Evolutionary conservation across 768 basidiomycete species (phyloP), one percentile per base, ranked within the genome.

Genomic region (Pleurotus citrinopileatus): DNA sequence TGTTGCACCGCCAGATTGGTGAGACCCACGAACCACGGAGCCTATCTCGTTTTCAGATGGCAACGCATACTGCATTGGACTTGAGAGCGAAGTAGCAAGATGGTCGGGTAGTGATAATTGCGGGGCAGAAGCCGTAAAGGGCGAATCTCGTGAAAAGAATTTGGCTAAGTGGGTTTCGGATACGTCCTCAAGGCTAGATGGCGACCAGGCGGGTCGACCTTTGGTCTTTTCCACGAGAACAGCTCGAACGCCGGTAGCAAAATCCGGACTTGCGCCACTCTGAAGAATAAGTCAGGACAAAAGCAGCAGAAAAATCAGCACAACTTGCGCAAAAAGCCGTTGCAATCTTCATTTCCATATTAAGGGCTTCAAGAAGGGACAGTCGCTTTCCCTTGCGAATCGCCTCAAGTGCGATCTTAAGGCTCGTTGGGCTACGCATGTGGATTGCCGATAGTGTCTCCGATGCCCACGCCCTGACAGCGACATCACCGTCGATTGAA

Each of bases 341-440:
- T 17, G 92, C 94, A 63, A 98, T 88, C 60, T 82, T 82, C 59
- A 94, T 74, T 64, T 98, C 96, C 84, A 89, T 92, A 59, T 87
- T 73, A 56, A 98, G 73, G 1, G 82, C 83, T 54, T 89, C 76
- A 4, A 76, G 72, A 36, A 98, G 73, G 2, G 77, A 65, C 75
- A 86, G 69, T 1, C 70, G 69, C 61, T 75, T 81, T n/a, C 92
- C 94, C 55, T 73, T 72, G 43, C 88, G 83, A 52, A 94, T 80
- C 1, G 91, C 90, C 60, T 79, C 72, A 19, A 98, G 75, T n/a
- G 95, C 82, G 29, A 98, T 88, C 66, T 91, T 91, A 59, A 98
- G 77, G 61, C 93, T 94, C 1, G 95, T 97, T 9, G 96, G 96
- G 69, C 94, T 94, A 37, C 92, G 82, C 60, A 79, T 59, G 36